These are phyloP conservation scores for Penicillium decumbens DNA, from an alignment of 2,329 filamentous ascomycete species.

Conservation along the genomic window DNA sequence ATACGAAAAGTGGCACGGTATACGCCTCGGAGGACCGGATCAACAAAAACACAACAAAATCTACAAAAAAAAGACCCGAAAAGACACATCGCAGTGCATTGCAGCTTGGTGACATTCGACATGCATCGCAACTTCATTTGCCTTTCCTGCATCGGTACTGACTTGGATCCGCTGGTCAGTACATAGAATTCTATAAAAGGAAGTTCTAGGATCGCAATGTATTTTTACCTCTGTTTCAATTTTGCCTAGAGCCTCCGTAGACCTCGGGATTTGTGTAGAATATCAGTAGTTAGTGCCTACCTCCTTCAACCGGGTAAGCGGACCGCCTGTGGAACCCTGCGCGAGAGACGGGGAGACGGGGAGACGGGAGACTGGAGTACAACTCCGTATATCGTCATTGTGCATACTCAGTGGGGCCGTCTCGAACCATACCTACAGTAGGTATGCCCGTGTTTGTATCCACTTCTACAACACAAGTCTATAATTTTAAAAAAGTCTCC, in stretches of 20 bases:
- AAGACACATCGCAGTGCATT: slow-evolving; percentile 3
- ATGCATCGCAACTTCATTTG: neutral
- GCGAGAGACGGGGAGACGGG: neutral
- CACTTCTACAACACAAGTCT: neutral
- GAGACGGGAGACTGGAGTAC: too few species aligned
- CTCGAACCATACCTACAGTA: neutral
- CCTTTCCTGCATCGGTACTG: slow-evolving; percentile 1
- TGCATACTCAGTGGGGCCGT: neutral
- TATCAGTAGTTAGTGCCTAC: neutral
- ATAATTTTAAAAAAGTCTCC: neutral
- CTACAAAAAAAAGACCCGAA: slow-evolving; percentile 1
- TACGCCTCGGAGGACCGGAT: neutral
- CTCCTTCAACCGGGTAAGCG: neutral
- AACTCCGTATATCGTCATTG: neutral
- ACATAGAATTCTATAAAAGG: slow-evolving; percentile 2
- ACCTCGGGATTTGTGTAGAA: neutral
- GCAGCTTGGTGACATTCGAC: slow-evolving; percentile 1
- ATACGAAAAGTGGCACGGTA: neutral
- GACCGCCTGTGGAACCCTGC: neutral
- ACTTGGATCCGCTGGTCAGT: slow-evolving; percentile 1
- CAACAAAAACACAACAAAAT: neutral
- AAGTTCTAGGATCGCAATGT: slow-evolving; percentile 16
- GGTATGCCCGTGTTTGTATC: neutral
- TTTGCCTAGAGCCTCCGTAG: neutral
- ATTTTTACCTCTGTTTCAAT: slow-evolving; percentile 4